These are phyloP conservation scores for Yamadazyma sp. DNA, from an alignment of 1,139 yeast genomes.

Conservation along the genomic window DNA sequence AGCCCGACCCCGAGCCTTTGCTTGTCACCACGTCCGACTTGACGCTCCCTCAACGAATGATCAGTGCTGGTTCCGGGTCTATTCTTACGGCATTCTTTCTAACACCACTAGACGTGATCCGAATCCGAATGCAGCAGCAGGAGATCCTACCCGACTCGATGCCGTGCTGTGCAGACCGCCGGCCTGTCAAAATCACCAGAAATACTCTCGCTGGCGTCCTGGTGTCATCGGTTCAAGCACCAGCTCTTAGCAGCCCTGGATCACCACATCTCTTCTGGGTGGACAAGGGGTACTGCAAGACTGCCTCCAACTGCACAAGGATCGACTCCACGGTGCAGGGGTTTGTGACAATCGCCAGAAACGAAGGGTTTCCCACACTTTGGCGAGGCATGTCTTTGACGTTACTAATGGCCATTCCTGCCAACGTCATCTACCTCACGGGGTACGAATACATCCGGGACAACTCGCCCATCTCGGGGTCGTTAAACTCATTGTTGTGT, in stretches of 20 bases:
- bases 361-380: constrained; percentile 74
- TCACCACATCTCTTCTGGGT: constrained; percentile 39
- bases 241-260: too few species aligned
- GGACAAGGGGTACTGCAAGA: constrained; percentile 36
- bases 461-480: constrained; percentile 56
- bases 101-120: constrained; percentile 92
- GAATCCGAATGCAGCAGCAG: constrained; percentile 90
- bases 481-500: constrained; percentile 75
- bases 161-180: constrained; percentile 31
- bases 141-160: constrained; percentile 48
- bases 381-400: constrained; percentile 92
- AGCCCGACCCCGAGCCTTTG: background rate
- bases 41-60: constrained; percentile 65
- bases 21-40: constrained; percentile 5
- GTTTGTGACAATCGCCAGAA: constrained; percentile 56
- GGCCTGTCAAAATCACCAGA: background rate
- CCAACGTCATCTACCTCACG: constrained; percentile 90
- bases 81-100: constrained; percentile 81
- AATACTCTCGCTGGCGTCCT: background rate
- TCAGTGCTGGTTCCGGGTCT: constrained; percentile 91
- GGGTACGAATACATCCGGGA: constrained; percentile 89
- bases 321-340: constrained; percentile 72
- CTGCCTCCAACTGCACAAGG: constrained; percentile 32
- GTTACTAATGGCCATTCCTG: constrained; percentile 85
- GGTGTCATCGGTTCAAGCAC: background rate